Evolutionary conservation across 495 filamentous ascomycete genomes (phyloP).

Genomic region (Penicillium paxilli): DNA sequence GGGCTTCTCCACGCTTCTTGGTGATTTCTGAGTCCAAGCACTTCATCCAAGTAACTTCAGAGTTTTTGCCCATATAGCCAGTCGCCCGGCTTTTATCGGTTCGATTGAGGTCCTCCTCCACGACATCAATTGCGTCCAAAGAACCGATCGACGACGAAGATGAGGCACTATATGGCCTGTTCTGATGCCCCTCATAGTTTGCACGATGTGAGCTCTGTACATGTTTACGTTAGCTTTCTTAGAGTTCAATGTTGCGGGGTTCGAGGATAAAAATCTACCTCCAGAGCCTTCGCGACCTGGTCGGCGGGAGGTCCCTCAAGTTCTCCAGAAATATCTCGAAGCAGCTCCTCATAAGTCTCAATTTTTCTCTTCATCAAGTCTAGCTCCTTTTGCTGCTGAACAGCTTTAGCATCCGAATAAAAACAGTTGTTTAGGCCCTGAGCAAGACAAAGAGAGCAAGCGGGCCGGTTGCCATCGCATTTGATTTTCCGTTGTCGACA

Average conservation of each 20-base stretch:
- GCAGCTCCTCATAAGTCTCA: background rate
- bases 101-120: constrained; percentile 54
- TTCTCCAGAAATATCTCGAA: background rate
- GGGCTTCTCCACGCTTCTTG: background rate
- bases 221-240: background rate
- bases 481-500: constrained; percentile 67
- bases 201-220: background rate
- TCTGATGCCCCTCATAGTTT: background rate
- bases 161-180: constrained; percentile 11
- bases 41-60: constrained; percentile 57
- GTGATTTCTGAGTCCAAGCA: constrained; percentile 17
- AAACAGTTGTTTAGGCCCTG: constrained; percentile 32
- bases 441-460: constrained; percentile 55
- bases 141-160: constrained; percentile 50
- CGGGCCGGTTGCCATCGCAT: constrained; percentile 55
- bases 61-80: constrained; percentile 58
- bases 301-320: background rate
- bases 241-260: background rate
- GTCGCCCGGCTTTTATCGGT: constrained; percentile 39
- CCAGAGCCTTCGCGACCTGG: background rate
- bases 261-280: background rate
- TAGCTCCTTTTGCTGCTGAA: background rate
- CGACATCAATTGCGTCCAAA: constrained; percentile 49
- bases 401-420: constrained; percentile 34
- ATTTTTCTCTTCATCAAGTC: background rate